Evolutionary conservation across 1,284 basidiomycete genomes (phyloP).

Genomic region (Sparassis latifolia): DNA sequence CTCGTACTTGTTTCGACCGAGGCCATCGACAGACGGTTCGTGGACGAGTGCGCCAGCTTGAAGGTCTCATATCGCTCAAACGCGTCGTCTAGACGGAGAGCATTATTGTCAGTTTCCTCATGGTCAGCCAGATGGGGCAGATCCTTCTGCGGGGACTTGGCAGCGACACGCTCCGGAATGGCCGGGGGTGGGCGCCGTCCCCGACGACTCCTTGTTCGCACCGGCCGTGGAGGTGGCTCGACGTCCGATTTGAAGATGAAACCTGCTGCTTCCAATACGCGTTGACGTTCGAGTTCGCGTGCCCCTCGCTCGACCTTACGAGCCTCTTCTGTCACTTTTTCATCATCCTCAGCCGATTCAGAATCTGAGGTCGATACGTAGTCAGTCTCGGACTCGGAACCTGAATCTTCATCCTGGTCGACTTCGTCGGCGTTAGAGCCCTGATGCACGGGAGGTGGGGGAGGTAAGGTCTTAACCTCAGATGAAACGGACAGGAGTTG

Average conservation of each 20-base stretch:
- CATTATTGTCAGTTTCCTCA: conserved; percentile 24
- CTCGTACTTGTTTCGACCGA: conserved; percentile 39
- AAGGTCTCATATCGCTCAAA: conserved; percentile 86
- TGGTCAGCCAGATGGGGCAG: conserved; percentile 38
- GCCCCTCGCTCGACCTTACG: conserved; percentile 51
- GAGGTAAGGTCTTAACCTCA: neutral
- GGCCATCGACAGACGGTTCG: conserved; percentile 52
- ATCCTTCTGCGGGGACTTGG: conserved; percentile 32
- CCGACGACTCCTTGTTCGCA: conserved; percentile 20
- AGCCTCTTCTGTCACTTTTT: conserved; percentile 36
- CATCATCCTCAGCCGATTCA: conserved; percentile 38
- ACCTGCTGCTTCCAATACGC: conserved; percentile 84
- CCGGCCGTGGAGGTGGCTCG: conserved; percentile 32
- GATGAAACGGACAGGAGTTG: neutral
- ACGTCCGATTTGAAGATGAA: conserved; percentile 62
- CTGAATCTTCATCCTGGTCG: conserved; percentile 13
- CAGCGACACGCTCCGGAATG: conserved; percentile 22
- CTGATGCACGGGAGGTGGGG: neutral
- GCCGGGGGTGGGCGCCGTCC: conserved; percentile 50
- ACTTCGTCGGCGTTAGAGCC: conserved; percentile 1
- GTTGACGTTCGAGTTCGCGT: conserved; percentile 70
- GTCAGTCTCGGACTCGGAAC: conserved; percentile 32
- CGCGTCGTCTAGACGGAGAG: conserved; percentile 69
- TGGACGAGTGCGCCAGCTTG: conserved; percentile 42
- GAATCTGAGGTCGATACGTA: conserved; percentile 53